Evolutionary conservation across 371 early-diverging fungal species (phyloP), one percentile per base, ranked within the genome.

Genomic region (Gilbertella persicaria): DNA sequence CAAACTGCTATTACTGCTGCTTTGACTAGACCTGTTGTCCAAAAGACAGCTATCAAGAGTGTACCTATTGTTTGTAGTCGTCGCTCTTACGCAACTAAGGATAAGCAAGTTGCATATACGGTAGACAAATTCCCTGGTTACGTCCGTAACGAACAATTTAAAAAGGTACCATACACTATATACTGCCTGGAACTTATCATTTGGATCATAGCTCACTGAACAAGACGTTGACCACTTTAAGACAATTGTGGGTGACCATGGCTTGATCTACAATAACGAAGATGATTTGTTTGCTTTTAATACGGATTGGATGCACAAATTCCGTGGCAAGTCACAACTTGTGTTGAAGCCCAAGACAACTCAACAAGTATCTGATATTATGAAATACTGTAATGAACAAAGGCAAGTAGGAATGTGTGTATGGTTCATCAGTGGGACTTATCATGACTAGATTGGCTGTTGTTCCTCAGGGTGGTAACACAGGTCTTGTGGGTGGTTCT

Each of bases 391-490:
- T 81, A 90, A 93, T 55, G 83, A 85, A 7, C 72, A 89, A 50
- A 79, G 58, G 83, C 80, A 73, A 60, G 59, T 20, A n/a, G n/a
- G n/a, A n/a, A n/a, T n/a, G n/a, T n/a, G n/a, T n/a, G n/a, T n/a
- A n/a, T n/a, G 3, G 3, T 40, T 23, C 4, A 26, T 38, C 6
- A 14, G 10, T 14, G 5, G 17, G 21, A 20, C 19, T 3, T 14
- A 16, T 28, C 24, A 19, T 30, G 16, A 16, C 9, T 42, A 82
- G 84, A 30, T 66, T 98, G 35, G 96, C 95, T 9, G 91, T 98
- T 26, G 95, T 94, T 3, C 96, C 97, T 29, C 99, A 98, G 70
- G 98, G 98, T 53, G 99, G 97, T 39, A 98, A 98, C 71, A 97
- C 97, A 2, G 95, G 97, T 21, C 67, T 92, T 8, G 89, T 89